A percentile compares a stretch with the other conserved stretches of the same genome.
These are phyloP conservation scores for Ustilago bromivora DNA, from an alignment of 1,284 basidiomycete genomes.

Conservation along the genomic window DNA sequence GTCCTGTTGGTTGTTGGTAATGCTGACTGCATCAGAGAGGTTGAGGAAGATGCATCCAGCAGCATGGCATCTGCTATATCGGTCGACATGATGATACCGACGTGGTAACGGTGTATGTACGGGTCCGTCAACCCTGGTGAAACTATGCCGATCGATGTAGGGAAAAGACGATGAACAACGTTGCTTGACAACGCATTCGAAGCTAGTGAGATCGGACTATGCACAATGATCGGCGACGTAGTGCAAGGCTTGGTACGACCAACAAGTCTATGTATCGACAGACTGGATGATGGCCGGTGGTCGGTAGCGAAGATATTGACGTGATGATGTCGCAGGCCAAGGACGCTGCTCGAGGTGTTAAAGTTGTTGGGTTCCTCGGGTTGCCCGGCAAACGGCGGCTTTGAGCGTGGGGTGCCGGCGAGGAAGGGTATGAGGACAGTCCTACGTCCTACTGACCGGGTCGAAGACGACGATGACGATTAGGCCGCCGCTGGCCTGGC, in stretches of 20 bases:
- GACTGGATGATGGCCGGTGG: not conserved
- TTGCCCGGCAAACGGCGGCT: not conserved
- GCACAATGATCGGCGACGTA: not conserved
- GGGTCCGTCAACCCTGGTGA: constrained; percentile 38
- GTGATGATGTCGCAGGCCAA: not conserved
- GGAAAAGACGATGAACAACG: not conserved
- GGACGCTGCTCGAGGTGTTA: not conserved
- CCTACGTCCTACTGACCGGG: not conserved
- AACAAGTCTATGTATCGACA: not conserved
- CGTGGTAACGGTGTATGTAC: constrained; percentile 30
- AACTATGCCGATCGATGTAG: constrained; percentile 3
- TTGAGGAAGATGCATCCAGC: constrained; percentile 12
- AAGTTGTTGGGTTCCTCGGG: not conserved
- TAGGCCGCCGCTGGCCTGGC: constrained; percentile 7
- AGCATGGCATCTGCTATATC: constrained; percentile 16
- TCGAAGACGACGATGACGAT: constrained; percentile 5
- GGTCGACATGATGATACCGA: constrained; percentile 22
- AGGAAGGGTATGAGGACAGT: not conserved
- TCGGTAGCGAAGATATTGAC: not conserved
- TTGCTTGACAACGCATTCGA: constrained; percentile 7
- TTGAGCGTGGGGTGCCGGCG: not conserved
- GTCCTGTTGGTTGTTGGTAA: not conserved
- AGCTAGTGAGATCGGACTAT: not conserved
- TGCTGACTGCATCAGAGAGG: not conserved
- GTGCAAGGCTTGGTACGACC: not conserved